Evolutionary conservation across 768 basidiomycete species (phyloP), one percentile per base, ranked within the genome.

Genomic region (Boletus speciosus): DNA sequence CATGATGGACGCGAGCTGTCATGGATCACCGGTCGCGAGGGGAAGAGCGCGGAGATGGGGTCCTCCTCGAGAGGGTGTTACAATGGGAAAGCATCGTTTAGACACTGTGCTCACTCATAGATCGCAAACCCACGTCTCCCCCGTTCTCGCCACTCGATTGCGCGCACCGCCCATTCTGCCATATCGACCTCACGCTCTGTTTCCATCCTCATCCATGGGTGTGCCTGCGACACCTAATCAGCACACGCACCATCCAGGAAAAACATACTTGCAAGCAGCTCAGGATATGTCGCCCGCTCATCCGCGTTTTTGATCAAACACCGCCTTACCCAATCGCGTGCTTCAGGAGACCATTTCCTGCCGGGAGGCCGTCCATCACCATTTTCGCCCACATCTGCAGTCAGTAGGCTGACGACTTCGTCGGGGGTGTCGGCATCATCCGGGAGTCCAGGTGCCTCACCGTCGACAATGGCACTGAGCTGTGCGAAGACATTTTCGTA

Each of bases 401-500:
- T 21, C 35, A 55, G 47, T n/a, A 32, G 5, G n/a, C 50, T 52
- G 4, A 35, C 4, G 31, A 40, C 51, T 38, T 64, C 69, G 14
- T 57, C 55, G 21, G 43, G 40, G 9, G 23, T 41, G 16, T 59
- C 62, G 1, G 74, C 75, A 1, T 83, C 79, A 19, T 81, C 82
- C 0, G 95, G 95, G 32, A 99, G 74, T 35, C 83, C 84, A 5
- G 96, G 96, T 10, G 94, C 88, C 52, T 93, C 90, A 1, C 94
- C 96, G 59, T 97, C 86, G 3, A 99, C 94, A 57, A 99, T 99
- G 4, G 96, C 95, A n/a, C 88, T 91, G 38, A 90, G 74, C 67
- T 99, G 96, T 2, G 95, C 96, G 72, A 99, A 97, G 15, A 98
- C 94, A 69, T 98, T 98, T 54, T 85, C 83, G 69, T 97, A 99